phyloP scores from a whole-genome alignment of 2,329 filamentous ascomycete genomes.

The Periconia sp. region DNA sequence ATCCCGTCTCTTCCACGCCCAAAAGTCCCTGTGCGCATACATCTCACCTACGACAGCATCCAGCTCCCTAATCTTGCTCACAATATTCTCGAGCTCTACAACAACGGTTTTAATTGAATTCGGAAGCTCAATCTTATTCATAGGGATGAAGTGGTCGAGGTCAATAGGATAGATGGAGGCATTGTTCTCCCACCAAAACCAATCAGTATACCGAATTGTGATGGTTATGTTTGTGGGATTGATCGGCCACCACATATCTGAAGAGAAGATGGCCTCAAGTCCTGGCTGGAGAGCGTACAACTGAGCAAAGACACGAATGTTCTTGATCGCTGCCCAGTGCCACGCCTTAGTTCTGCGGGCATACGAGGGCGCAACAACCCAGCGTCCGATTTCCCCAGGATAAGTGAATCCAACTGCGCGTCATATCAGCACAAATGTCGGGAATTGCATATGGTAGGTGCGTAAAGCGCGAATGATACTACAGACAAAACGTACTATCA shows the following conservation, averaged over 20 bases:
- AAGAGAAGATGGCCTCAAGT: slow-evolving; percentile 10
- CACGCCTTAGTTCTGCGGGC: no score
- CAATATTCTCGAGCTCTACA: slow-evolving; percentile 24
- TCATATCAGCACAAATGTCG: no score
- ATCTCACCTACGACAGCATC: slow-evolving; percentile 15
- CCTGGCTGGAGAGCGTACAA: slow-evolving; percentile 6
- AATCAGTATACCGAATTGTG: slow-evolving; percentile 59
- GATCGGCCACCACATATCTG: slow-evolving; percentile 26
- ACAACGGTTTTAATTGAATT: slow-evolving; percentile 11
- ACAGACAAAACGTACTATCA: neutral
- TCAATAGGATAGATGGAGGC: slow-evolving; percentile 68
- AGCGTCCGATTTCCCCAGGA: no score
- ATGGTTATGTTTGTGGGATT: slow-evolving; percentile 48
- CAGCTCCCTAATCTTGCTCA: slow-evolving; percentile 20
- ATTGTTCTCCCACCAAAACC: slow-evolving; percentile 87
- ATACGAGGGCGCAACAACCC: no score
- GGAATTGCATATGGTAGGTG: neutral
- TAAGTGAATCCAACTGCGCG: no score
- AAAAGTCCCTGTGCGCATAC: neutral
- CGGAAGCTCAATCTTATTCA: slow-evolving; percentile 11
- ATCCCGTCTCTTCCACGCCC: slow-evolving; percentile 14
- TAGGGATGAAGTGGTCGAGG: slow-evolving; percentile 1
- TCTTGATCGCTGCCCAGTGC: no score
- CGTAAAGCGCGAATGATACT: neutral
- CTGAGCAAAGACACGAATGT: slow-evolving; percentile 9